Evolutionary conservation across 163 green algal genomes (phyloP).

Genomic region (Coccomyxa subellipsoidea): DNA sequence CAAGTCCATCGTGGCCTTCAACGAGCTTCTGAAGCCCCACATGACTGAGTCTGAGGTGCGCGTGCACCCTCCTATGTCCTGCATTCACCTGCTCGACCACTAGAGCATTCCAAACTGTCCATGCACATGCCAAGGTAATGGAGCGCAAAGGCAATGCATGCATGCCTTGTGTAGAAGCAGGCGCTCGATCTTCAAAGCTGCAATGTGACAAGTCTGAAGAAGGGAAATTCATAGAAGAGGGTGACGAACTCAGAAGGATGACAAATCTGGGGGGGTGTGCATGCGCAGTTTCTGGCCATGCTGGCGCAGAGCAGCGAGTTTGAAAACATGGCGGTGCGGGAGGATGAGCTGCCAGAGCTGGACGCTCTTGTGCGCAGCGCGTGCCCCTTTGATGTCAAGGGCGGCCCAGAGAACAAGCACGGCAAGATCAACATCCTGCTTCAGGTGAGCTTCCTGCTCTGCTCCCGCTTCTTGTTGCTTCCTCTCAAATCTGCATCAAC

Average conservation of each 20-base stretch:
- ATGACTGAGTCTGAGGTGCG: constrained; percentile 75
- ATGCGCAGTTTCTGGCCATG: constrained; percentile 66
- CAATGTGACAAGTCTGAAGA: no score
- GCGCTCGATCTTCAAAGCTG: no score
- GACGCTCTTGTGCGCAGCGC: constrained; percentile 49
- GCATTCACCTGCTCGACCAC: not conserved
- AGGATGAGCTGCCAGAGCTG: constrained; percentile 83
- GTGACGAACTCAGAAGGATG: no score
- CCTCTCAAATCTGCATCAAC: no score
- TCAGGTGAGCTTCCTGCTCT: constrained; percentile 55
- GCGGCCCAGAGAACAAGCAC: constrained; percentile 65
- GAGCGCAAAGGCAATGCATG: no score
- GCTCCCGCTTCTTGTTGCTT: not conserved
- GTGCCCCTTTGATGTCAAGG: constrained; percentile 68
- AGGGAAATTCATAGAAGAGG: no score
- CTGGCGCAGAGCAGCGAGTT: constrained; percentile 89
- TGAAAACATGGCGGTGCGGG: constrained; percentile 84
- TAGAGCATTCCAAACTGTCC: no score
- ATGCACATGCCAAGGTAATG: no score
- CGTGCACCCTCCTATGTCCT: not conserved
- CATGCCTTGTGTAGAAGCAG: no score
- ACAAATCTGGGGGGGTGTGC: not conserved
- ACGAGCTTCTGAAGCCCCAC: constrained; percentile 77
- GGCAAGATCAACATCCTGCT: constrained; percentile 93
- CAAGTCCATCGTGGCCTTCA: constrained; percentile 78